Base-by-base conservation (phyloP, 306 rosid genomes). In the Casuarina glauca region DNA sequence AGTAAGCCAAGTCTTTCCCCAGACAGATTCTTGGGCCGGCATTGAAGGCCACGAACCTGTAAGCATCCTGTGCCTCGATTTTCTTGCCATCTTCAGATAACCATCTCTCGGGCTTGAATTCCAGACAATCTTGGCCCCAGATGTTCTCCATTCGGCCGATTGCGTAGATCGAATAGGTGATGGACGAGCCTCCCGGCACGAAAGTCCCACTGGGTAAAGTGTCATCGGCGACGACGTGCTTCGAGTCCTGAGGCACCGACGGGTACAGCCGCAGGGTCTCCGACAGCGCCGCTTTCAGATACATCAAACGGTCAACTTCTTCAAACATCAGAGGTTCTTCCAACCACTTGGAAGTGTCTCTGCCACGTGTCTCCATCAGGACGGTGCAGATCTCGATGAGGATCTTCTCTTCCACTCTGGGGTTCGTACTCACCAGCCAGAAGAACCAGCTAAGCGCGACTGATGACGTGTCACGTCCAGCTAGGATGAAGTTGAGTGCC, bases 381-480 rank as follows among this genome's bases (percentile, higher is more conserved):
- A 94, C 88, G 2, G 89, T 78, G 87, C 97, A 90, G 1, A 94
- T 77, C 55, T 94, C 98, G 0, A 0, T 0, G 17, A 94, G 69
- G 44, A 94, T 89, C 52, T 88, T 89, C n/a, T 89, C 97, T 77
- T 94, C 97, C 2, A 88, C 93, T 0, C 3, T n/a, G 0, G 93
- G 93, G 45, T 87, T 83, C 36, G 75, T 54, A 6, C 9, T 92
- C 51, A 95, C 88, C 69, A 94, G 48, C 88, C 89, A 92, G 71
- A 94, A 92, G 82, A 94, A 94, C 98, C 98, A 94, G 70, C 97
- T 94, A 0, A 94, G 77, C 0, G 98, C 98, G 0, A 90, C 95
- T 0, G 98, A 94, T 76, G 98, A 94, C 9, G 98, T 94, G 92
- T 94, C 97, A 0, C 98, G 90, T 69, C 98, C 98, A 38, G 98